A percentile compares a stretch with the other conserved stretches of the same genome.
phyloP scores from a whole-genome alignment of 805 yeast species.

The Starmerella gropengiesseri region DNA sequence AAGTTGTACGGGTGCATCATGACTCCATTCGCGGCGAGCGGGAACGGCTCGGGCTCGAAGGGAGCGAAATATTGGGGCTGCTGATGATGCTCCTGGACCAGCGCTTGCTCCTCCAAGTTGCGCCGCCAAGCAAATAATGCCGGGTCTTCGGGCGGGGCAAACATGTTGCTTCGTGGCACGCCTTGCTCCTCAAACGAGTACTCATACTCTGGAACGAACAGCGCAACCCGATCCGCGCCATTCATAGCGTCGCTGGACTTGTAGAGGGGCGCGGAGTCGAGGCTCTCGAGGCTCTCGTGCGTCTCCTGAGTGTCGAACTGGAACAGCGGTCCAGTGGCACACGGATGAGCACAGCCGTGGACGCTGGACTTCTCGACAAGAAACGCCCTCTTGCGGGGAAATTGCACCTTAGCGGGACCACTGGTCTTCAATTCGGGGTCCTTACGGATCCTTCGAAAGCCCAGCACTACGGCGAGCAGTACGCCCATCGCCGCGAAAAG shows the following conservation, averaged over 20 bases:
- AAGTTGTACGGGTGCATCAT: no score
- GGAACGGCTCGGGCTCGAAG: not conserved
- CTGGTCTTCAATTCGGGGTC: not conserved
- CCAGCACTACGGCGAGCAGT: not conserved
- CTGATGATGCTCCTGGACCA: not conserved
- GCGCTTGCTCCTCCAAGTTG: not conserved
- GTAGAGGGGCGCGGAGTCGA: not conserved
- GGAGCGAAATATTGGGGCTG: not conserved
- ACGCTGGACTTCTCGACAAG: constrained; percentile 7
- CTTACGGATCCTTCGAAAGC: not conserved
- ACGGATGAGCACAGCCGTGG: constrained; percentile 9
- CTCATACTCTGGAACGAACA: not conserved
- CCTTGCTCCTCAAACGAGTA: not conserved
- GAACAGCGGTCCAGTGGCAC: constrained; percentile 12
- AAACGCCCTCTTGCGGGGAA: constrained; percentile 7
- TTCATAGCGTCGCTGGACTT: not conserved
- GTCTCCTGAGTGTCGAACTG: constrained; percentile 7
- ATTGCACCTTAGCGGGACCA: not conserved
- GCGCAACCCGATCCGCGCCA: not conserved
- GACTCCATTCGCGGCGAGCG: no score
- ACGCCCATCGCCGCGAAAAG: not conserved
- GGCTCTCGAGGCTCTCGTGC: not conserved
- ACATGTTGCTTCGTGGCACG: not conserved
- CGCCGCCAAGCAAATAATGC: not conserved
- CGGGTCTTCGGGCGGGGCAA: not conserved